Conservation (phyloP, 441 rosid species). For the Melianthus villosus region DNA sequence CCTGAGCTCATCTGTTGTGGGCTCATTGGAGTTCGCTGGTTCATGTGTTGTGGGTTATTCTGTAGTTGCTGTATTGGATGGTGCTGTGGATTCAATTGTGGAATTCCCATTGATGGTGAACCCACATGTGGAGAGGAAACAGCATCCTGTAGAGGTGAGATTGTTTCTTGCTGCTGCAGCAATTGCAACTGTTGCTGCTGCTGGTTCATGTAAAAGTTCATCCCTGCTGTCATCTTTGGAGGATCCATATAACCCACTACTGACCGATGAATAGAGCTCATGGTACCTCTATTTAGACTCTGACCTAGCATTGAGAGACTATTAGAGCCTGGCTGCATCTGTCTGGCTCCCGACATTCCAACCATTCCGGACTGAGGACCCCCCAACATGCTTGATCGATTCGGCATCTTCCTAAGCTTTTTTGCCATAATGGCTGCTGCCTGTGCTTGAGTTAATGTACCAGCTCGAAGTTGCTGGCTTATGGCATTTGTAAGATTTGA, state of each 20-base stretch:
- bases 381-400: slow-evolving; percentile 27
- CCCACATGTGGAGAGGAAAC: slow-evolving; percentile 66
- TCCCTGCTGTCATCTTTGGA: slow-evolving; percentile 60
- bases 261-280: slow-evolving; percentile 42
- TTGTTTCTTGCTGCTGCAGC: slow-evolving; percentile 37
- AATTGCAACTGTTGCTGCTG: slow-evolving; percentile 14
- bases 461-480: slow-evolving; percentile 51
- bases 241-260: slow-evolving; percentile 75
- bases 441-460: slow-evolving; percentile 24
- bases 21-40: slow-evolving; percentile 88
- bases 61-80: slow-evolving; percentile 43
- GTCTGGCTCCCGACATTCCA: slow-evolving; percentile 59
- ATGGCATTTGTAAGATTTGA: slow-evolving; percentile 33
- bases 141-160: slow-evolving; percentile 62
- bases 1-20: slow-evolving; percentile 81
- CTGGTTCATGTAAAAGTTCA: slow-evolving; percentile 52
- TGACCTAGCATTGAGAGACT: slow-evolving; percentile 51
- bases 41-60: slow-evolving; percentile 81
- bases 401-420: slow-evolving; percentile 19
- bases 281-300: slow-evolving; percentile 43
- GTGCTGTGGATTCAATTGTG: slow-evolving; percentile 44
- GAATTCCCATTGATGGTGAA: slow-evolving; percentile 58
- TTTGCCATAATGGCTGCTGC: slow-evolving; percentile 21
- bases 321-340: slow-evolving; percentile 49
- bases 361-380: slow-evolving; percentile 44